phyloP scores from a whole-genome alignment of 352 stramenopile genomes.

The Globisporangium spiculum region DNA sequence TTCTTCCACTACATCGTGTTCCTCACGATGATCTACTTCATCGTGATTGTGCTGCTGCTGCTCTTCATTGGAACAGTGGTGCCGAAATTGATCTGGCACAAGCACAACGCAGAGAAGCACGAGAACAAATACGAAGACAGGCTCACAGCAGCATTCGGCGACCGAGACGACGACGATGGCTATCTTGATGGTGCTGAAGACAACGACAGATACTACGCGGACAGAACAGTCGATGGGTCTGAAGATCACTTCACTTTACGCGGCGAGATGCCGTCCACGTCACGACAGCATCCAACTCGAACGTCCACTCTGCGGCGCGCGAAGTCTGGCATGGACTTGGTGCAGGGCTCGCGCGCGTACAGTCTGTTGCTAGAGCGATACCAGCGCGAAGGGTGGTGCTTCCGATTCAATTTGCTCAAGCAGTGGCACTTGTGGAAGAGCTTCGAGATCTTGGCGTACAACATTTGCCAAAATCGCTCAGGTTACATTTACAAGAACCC shows the following conservation, averaged over 20 bases:
- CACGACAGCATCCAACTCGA: constrained; percentile 13
- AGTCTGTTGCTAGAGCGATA: constrained; percentile 71
- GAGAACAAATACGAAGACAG: constrained; percentile 11
- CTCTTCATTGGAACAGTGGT: constrained; percentile 84
- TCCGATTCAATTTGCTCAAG: constrained; percentile 76
- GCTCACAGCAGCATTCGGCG: constrained; percentile 2
- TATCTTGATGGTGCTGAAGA: constrained; percentile 14
- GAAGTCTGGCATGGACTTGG: constrained; percentile 75
- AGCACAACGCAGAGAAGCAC: constrained; percentile 25
- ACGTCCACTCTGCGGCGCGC: constrained; percentile 33
- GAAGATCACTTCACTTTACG: constrained; percentile 23
- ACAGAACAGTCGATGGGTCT: constrained; percentile 23
- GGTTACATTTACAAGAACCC: constrained; percentile 90
- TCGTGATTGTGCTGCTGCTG: constrained; percentile 80
- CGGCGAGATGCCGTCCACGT: constrained; percentile 8
- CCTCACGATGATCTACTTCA: constrained; percentile 89
- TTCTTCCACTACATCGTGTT: constrained; percentile 91
- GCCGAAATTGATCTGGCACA: constrained; percentile 74
- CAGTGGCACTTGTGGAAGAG: constrained; percentile 87
- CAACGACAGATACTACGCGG: constrained; percentile 23
- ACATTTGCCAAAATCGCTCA: constrained; percentile 84
- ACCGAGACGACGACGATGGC: constrained; percentile 7
- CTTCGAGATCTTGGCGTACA: constrained; percentile 87
- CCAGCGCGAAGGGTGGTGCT: constrained; percentile 75
- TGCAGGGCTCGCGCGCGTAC: constrained; percentile 70